Percentiles rank a stretch among this genome's conserved stretches.
Conservation (phyloP, 148 eudicot genomes). For the Cornus suecica region DNA sequence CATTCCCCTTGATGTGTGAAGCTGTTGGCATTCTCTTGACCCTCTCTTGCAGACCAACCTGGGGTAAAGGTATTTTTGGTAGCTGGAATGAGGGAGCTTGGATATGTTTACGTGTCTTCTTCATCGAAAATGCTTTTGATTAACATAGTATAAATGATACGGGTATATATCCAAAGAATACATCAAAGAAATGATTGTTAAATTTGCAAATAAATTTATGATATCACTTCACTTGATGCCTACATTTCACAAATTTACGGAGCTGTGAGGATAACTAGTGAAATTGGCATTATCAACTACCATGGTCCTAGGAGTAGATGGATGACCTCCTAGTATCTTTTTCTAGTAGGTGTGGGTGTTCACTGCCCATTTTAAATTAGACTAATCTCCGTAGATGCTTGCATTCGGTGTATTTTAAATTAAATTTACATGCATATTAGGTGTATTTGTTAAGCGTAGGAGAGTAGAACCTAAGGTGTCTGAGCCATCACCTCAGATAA, state of each 20-base stretch:
- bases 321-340: too few species aligned
- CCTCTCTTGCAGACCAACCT: background rate
- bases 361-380: too few species aligned
- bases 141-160: background rate
- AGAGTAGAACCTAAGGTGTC: too few species aligned
- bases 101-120: background rate
- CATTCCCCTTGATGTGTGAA: too few species aligned
- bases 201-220: background rate
- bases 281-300: background rate
- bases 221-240: background rate
- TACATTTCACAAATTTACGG: background rate
- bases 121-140: background rate
- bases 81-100: background rate
- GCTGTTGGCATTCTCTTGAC: background rate
- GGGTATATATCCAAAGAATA: background rate
- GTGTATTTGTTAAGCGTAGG: too few species aligned
- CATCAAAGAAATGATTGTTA: background rate
- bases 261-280: background rate
- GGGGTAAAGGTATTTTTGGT: background rate
- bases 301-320: background rate
- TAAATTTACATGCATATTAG: too few species aligned
- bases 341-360: too few species aligned
- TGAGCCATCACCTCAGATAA: background rate
- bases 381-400: too few species aligned
- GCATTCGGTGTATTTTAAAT: too few species aligned